Evolutionary conservation across 306 rosid species (phyloP), one percentile per base, ranked within the genome.

Genomic region (Glycyrrhiza uralensis): DNA sequence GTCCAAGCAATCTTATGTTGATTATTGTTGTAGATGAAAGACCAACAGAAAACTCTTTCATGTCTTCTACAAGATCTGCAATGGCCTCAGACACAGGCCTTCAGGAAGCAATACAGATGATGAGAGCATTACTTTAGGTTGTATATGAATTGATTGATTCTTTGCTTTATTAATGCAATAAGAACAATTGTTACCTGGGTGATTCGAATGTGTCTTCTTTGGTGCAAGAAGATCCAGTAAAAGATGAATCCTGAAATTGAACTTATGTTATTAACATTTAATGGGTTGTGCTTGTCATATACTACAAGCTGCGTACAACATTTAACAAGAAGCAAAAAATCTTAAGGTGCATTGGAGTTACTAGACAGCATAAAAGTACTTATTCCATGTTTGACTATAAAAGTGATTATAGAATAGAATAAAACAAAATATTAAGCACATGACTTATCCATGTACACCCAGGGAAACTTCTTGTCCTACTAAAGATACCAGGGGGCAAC

Each of bases 21-120:
- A 90, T 81, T 18, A 87, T 51, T 45, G 97, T 80, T 20, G 88
- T 66, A 58, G 87, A 85, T 61, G 97, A 94, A 83, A 93, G 93
- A 69, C 84, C 86, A 5, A 41, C 74, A 56, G 85, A 83, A 82
- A 91, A 91, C 8, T 69, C 76, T 28, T 77, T 76, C 74, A 87
- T 88, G 81, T 78, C 79, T 54, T 83, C 87, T 86, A 76, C 87
- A 76, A 93, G 90, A 68, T 80, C 89, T 60, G 45, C 79, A 67
- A 69, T 57, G 64, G 92, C 79, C 59, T 83, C 82, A 13, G 94
- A 94, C 45, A 84, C 87, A 44, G 82, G 81, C 84, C 98, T 91
- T 18, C 64, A 63, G 26, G 72, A 56, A 66, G 66, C 46, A 58
- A 58, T 65, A 73, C 15, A 18, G 50, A n/a, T 42, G 57, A 12